These are phyloP conservation scores for Pythium grandisporangium DNA, from an alignment of 352 stramenopile species.

Conservation along the genomic window DNA sequence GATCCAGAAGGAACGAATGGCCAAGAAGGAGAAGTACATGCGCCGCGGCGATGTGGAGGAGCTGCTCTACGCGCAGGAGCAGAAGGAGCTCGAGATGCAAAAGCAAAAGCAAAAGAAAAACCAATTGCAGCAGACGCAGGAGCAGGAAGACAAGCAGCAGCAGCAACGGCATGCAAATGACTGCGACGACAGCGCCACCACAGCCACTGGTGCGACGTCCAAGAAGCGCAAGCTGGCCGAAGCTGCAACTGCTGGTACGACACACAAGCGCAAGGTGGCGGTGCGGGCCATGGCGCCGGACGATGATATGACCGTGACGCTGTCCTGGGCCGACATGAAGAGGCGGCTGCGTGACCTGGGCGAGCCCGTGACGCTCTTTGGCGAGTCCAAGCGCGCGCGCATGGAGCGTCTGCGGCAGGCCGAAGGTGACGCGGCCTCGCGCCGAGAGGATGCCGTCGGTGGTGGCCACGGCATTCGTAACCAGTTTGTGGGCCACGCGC, in stretches of 20 bases:
- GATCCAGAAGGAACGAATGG: slow-evolving; percentile 37
- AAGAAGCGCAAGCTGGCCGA: no score
- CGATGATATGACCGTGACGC: slow-evolving; percentile 6
- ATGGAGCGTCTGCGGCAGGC: slow-evolving; percentile 52
- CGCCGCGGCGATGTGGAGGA: slow-evolving; percentile 66
- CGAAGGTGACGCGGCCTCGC: slow-evolving; percentile 56
- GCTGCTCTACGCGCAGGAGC: slow-evolving; percentile 19
- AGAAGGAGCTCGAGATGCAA: slow-evolving; percentile 7
- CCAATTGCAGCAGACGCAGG: no score
- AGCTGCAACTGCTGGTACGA: no score
- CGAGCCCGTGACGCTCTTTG: slow-evolving; percentile 85
- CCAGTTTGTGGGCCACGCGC: slow-evolving; percentile 53
- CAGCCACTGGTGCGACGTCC: neutral
- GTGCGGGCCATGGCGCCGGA: neutral
- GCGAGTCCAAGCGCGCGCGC: slow-evolving; percentile 53
- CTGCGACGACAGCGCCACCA: neutral
- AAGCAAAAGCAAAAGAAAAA: no score
- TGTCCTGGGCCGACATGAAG: slow-evolving; percentile 74
- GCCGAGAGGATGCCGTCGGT: slow-evolving; percentile 60
- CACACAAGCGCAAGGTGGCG: slow-evolving; percentile 29
- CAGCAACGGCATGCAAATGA: slow-evolving; percentile 1
- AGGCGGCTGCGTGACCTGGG: slow-evolving; percentile 69
- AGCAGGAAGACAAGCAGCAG: slow-evolving; percentile 8
- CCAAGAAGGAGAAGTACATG: slow-evolving; percentile 70
- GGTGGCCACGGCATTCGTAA: slow-evolving; percentile 74